Base-by-base conservation (phyloP, 192 early-diverging fungal genomes). In the Podila epicladia region DNA sequence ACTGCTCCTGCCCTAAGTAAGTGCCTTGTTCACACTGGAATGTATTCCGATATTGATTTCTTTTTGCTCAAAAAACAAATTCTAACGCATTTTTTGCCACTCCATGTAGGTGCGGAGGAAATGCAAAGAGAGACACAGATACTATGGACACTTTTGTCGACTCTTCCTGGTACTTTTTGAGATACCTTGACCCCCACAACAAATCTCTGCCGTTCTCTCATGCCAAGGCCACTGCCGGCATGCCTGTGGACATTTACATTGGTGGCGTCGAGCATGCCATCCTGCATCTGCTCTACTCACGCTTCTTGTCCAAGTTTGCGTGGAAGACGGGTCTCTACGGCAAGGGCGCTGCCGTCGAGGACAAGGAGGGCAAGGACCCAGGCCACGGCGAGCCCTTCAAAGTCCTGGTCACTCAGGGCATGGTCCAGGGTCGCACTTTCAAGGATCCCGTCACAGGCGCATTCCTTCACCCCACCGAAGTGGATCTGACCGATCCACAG, bases 71-170 rank as follows among this genome's bases (percentile, higher is more conserved):
- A 17, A 4, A 45, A 17, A 12, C 11, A 17, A 45, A 17, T 17
- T 0, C 15, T 45, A 45, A 12, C 53, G 8, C 53, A 22, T 22
- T 55, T 55, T 55, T 55, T 55, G 20, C 2, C 8, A 26, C 24
- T 26, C 7, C 22, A 51, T n/a, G 13, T 57, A 93, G 92, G 69
- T 96, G 95, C 65, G 71, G 86, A 28, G 86, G 88, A 29, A 75
- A 91, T 3, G 95, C 96, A 11, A 85, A 84, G 64, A 87, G 94
- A 37, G 97, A 97, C 50, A 91, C 93, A 17, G 97, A 99, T 66
- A 97, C 97, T 4, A 96, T 99, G 91, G 97, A 99, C 73, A 99
- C 97, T 4, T 99, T 99, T 89, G 93, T 99, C 9, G 97, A 99
- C 73, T 97, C 96, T 5, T 94, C 97, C 0, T 99, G 96, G 96